Evolutionary conservation across 345 rosid genomes (phyloP).

Genomic region (Linum trigynum): DNA sequence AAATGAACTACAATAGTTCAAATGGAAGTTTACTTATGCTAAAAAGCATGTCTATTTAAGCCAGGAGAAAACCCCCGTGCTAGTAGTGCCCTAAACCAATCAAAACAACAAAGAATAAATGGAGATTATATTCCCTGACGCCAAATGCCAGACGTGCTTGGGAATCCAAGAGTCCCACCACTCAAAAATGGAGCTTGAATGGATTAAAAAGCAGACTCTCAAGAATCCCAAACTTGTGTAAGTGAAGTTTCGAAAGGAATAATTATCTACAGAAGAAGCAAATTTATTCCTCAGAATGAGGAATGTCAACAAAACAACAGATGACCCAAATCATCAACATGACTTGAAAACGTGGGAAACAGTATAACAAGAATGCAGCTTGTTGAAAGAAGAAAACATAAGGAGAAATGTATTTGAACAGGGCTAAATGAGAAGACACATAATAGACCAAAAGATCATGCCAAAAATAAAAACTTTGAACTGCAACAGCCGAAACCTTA

Average conservation of each 20-base stretch:
- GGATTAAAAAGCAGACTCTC: slow-evolving; percentile 6
- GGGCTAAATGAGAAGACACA: neutral
- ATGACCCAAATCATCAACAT: neutral
- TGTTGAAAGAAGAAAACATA: too few relatives aligned
- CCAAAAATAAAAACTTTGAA: neutral
- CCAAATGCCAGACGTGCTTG: neutral
- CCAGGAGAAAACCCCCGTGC: neutral
- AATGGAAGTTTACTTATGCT: neutral
- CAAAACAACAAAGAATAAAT: neutral
- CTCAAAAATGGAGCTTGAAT: slow-evolving; percentile 11
- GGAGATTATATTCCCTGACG: slow-evolving; percentile 9
- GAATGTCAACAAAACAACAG: slow-evolving; percentile 21
- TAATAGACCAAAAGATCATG: slow-evolving; percentile 1
- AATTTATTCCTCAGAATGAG: slow-evolving; percentile 11
- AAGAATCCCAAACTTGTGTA: slow-evolving; percentile 13
- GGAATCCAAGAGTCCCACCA: slow-evolving; percentile 13
- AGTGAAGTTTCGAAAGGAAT: slow-evolving; percentile 12
- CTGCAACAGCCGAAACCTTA: neutral
- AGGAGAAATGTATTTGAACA: neutral
- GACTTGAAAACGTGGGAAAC: neutral
- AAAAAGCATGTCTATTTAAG: neutral
- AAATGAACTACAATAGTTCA: neutral
- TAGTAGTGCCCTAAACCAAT: neutral
- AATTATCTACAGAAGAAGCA: slow-evolving; percentile 17
- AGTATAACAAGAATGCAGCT: neutral